Evolutionary conservation across 163 green algal species (phyloP).

Genomic region (Chloromonas sp.): DNA sequence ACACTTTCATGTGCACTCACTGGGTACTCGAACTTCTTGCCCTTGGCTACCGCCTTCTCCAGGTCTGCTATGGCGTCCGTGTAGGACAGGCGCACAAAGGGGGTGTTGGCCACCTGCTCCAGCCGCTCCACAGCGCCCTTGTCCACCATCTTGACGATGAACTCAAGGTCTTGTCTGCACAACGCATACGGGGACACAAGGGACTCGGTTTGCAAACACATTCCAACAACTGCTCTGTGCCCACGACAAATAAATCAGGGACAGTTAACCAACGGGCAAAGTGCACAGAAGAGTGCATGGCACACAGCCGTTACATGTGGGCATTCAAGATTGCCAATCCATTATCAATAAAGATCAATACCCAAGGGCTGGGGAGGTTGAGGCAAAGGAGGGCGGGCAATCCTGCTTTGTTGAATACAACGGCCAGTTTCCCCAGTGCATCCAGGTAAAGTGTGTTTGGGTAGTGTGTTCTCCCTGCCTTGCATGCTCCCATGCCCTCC

Average conservation of each 20-base stretch:
- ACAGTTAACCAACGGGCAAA: too few relatives aligned
- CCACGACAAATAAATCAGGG: background rate
- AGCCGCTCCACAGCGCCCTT: constrained; percentile 63
- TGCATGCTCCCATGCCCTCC: too few relatives aligned
- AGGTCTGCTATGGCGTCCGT: constrained; percentile 91
- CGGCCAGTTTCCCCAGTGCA: too few relatives aligned
- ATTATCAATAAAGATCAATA: too few relatives aligned
- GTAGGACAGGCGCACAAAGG: constrained; percentile 89
- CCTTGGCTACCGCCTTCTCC: constrained; percentile 55
- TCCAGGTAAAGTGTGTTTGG: too few relatives aligned
- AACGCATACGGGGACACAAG: background rate
- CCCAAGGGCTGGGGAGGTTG: too few relatives aligned
- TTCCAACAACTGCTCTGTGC: background rate
- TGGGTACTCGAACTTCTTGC: constrained; percentile 58
- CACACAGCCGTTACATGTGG: too few relatives aligned
- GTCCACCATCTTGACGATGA: constrained; percentile 90
- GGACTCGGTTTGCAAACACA: background rate
- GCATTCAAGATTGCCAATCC: too few relatives aligned
- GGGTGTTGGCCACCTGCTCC: constrained; percentile 64
- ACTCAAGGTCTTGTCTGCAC: constrained; percentile 71
- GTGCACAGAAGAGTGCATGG: too few relatives aligned
- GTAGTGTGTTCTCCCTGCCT: too few relatives aligned
- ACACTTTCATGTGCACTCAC: constrained; percentile 11
- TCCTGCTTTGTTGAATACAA: too few relatives aligned
- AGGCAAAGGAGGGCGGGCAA: too few relatives aligned